Evolutionary conservation across 495 filamentous ascomycete genomes (phyloP), one percentile per base, ranked within the genome.

Genomic region (Aspergillus affinis): DNA sequence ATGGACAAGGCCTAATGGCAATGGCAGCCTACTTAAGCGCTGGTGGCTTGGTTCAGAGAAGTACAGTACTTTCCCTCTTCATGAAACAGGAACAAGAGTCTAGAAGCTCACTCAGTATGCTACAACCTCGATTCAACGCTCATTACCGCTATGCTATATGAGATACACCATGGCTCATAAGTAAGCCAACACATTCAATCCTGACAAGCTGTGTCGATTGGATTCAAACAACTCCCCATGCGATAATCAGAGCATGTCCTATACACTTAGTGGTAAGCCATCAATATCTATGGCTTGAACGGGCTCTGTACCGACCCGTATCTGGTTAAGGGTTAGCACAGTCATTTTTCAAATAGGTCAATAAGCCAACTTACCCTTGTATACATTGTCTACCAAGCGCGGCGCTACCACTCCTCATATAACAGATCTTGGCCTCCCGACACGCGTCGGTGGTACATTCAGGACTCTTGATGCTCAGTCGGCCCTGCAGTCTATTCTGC

Each of bases 401-500:
- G 23, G 69, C 74, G 67, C 80, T 83, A 4, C 82, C 84, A 71
- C 77, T 81, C 8, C 83, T 68, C 72, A 86, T 86, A 60, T 86
- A 86, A 55, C 84, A 87, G 18, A 87, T 71, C 73, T 85, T 86
- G 2, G 83, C 82, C 48, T 63, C 55, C 19, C 75, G 73, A 62
- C 84, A 87, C 15, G 67, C 78, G 0, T 57, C 63, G 45, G 68
- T 84, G 15, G 75, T 78, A 58, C 84, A 87, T 20, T 75, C 76
- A 0, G 82, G 82, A 17, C 75, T 81, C 64, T 70, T 69, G 3
- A 81, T 69, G 51, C 79, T 83, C 55, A 61, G 68, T 63, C 81
- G 83, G 4, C 84, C 84, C 64, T 86, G 80, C 55, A 77, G 79
- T 15, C 72, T 75, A 61, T 83, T 86, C 50, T 84, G 83, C 47